These are phyloP conservation scores for Aspergillus diversus DNA, from an alignment of 495 filamentous ascomycete genomes.

Conservation along the genomic window DNA sequence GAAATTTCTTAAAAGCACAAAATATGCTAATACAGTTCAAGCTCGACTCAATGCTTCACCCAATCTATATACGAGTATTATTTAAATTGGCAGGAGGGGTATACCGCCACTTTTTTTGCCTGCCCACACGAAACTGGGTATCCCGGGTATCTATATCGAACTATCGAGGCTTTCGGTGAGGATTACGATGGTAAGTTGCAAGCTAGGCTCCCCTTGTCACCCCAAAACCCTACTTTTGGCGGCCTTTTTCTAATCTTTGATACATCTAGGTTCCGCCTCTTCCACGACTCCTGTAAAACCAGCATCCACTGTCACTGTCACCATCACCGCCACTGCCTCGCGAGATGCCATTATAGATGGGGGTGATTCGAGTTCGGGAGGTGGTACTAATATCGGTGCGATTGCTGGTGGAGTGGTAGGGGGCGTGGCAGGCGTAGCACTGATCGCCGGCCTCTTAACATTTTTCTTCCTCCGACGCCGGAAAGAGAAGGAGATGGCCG, in stretches of 20 bases:
- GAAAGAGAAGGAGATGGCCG: neutral
- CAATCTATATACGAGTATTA: neutral
- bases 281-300: neutral
- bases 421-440: constrained; percentile 3
- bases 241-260: neutral
- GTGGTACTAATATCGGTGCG: neutral
- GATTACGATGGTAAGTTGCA: neutral
- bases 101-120: neutral
- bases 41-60: neutral
- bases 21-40: neutral
- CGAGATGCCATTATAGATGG: neutral
- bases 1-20: neutral
- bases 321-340: neutral
- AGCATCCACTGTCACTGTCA: neutral
- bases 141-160: neutral
- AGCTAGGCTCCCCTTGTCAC: too few relatives aligned
- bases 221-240: too few relatives aligned
- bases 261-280: neutral
- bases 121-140: neutral
- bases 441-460: neutral
- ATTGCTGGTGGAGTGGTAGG: constrained; percentile 4
- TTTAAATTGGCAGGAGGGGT: neutral
- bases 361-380: neutral
- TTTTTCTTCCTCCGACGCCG: neutral
- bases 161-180: neutral